These are phyloP conservation scores for Byssoonygena ceratinophila DNA, from an alignment of 2,329 filamentous ascomycete genomes.

Conservation along the genomic window DNA sequence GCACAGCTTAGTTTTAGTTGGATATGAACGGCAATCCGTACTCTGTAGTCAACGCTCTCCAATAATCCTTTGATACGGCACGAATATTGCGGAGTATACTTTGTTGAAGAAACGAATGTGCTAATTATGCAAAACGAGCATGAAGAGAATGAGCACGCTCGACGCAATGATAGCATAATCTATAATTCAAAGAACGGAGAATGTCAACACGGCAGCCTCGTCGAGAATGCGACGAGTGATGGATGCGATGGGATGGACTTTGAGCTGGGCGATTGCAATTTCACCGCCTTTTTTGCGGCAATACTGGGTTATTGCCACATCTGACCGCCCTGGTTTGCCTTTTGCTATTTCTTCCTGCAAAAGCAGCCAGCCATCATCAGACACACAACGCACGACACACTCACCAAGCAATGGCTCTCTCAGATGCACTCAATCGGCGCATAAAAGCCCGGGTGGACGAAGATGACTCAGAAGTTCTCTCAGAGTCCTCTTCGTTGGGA, in stretches of 20 bases:
- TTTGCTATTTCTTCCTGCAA: background rate
- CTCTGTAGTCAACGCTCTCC: background rate
- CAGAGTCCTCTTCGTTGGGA: conserved; percentile 21
- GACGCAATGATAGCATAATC: background rate
- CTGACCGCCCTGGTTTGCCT: background rate
- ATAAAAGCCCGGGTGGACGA: conserved; percentile 34
- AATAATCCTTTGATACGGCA: background rate
- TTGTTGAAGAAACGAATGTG: background rate
- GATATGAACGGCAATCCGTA: background rate
- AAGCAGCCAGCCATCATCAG: background rate
- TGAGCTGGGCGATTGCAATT: background rate
- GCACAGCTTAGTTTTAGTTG: background rate
- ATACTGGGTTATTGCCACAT: background rate
- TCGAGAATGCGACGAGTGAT: too few relatives aligned
- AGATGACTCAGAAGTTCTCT: conserved; percentile 29
- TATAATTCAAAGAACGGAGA: background rate
- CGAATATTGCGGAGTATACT: too few relatives aligned
- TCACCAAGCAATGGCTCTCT: conserved; percentile 27
- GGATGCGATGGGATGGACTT: too few relatives aligned
- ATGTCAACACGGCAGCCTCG: background rate
- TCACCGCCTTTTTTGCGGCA: background rate
- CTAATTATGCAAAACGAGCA: background rate
- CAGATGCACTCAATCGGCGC: conserved; percentile 33
- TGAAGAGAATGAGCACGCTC: background rate
- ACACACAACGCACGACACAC: too few relatives aligned